Percentiles rank a stretch among this genome's conserved stretches.
Evolutionary conservation across 768 basidiomycete species (phyloP).

Genomic region (Tephrocybe sp.): DNA sequence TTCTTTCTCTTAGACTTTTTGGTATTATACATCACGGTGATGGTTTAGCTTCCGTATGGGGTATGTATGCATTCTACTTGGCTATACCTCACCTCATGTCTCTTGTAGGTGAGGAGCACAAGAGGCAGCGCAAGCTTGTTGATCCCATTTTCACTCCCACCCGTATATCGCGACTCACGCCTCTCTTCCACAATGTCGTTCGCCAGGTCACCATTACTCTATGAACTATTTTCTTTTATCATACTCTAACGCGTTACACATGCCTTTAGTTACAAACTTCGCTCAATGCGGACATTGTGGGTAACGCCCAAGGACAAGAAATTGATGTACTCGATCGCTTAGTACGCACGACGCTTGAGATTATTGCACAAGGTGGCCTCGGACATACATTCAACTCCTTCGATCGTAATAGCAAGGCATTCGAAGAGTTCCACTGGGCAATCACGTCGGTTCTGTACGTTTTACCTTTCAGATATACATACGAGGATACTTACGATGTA

Average conservation of each 20-base stretch:
- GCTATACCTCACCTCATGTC: neutral
- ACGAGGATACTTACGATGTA: neutral
- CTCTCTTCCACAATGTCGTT: constrained; percentile 22
- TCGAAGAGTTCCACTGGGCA: too few relatives aligned
- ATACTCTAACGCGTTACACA: too few relatives aligned
- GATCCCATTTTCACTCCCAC: constrained; percentile 22
- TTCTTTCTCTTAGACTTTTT: constrained; percentile 18
- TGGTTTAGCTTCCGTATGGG: constrained; percentile 23
- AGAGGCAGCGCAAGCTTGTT: constrained; percentile 23
- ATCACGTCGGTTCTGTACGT: constrained; percentile 16
- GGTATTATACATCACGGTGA: constrained; percentile 25
- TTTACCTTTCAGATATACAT: neutral
- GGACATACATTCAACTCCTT: constrained; percentile 20
- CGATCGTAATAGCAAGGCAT: constrained; percentile 12
- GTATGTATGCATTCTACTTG: constrained; percentile 10
- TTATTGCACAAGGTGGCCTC: constrained; percentile 17
- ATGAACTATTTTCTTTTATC: neutral
- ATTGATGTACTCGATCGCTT: constrained; percentile 17
- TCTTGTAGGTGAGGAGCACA: constrained; percentile 20
- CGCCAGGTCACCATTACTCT: constrained; percentile 14
- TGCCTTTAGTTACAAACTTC: constrained; percentile 12
- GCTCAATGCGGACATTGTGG: constrained; percentile 7
- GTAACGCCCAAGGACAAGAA: neutral
- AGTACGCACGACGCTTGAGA: constrained; percentile 15
- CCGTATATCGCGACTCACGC: constrained; percentile 22